Percentiles rank a stretch among this genome's conserved stretches.
These are phyloP conservation scores for Pseudozyma hubeiensis DNA, from an alignment of 1,284 basidiomycete genomes.

Conservation along the genomic window DNA sequence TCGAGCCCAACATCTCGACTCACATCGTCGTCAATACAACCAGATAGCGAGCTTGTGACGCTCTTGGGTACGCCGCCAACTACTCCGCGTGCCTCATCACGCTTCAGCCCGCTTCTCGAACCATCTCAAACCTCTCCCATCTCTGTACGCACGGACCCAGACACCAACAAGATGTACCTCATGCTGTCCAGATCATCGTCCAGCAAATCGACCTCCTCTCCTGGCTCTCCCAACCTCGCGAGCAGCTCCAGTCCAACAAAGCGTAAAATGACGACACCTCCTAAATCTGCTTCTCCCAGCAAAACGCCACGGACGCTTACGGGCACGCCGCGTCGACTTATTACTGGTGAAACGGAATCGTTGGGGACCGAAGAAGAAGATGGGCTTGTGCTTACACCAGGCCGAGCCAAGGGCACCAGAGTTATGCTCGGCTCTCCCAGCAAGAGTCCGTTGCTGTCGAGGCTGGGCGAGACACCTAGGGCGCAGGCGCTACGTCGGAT, in stretches of 20 bases:
- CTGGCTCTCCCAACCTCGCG: not conserved
- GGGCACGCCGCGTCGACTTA: conserved; percentile 20
- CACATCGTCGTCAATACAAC: not conserved
- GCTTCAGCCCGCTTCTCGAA: conserved; percentile 36
- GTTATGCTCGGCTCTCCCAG: conserved; percentile 35
- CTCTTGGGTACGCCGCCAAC: conserved; percentile 44
- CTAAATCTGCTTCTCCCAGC: conserved; percentile 32
- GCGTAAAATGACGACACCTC: conserved; percentile 29
- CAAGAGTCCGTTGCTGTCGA: conserved; percentile 28
- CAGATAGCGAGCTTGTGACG: not conserved
- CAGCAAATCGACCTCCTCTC: conserved; percentile 4
- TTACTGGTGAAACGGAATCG: conserved; percentile 31
- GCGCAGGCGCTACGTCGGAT: conserved; percentile 25
- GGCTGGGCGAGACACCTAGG: conserved; percentile 19
- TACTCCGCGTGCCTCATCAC: conserved; percentile 10
- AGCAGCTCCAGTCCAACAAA: conserved; percentile 28
- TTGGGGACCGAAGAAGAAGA: conserved; percentile 43
- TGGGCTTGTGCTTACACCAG: conserved; percentile 49
- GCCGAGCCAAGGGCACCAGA: conserved; percentile 31
- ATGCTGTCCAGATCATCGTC: conserved; percentile 23
- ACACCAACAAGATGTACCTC: conserved; percentile 52
- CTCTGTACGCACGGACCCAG: conserved; percentile 52
- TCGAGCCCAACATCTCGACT: conserved; percentile 7
- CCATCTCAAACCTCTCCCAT: conserved; percentile 47
- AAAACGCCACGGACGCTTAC: conserved; percentile 32